These are phyloP conservation scores for Conringia planisiliqua DNA, from an alignment of 345 rosid genomes.

Conservation along the genomic window DNA sequence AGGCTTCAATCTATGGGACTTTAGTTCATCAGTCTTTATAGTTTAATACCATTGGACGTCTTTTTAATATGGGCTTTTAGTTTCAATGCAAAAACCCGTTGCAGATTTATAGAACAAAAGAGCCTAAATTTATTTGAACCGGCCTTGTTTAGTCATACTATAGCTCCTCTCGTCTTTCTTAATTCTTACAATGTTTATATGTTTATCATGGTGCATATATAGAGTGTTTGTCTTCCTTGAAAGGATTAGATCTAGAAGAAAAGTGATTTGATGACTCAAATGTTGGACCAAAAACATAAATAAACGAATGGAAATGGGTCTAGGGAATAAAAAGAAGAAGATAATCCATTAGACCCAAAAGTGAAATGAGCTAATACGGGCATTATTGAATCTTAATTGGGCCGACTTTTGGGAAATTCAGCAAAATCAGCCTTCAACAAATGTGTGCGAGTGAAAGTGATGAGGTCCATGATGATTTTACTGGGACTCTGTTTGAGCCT, in stretches of 20 bases:
- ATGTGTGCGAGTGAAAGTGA: not conserved
- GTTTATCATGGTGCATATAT: not conserved
- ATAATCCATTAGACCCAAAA: not conserved
- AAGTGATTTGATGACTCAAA: not conserved
- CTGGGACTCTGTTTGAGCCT: not conserved
- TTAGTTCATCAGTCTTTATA: not conserved
- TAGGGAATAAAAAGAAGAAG: not conserved
- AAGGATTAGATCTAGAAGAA: not conserved
- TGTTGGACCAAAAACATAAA: not conserved
- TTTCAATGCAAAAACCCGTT: not conserved
- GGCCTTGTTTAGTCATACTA: not conserved
- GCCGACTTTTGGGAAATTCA: not conserved
- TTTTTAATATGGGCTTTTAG: not conserved
- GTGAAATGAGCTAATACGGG: not conserved
- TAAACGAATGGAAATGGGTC: not conserved
- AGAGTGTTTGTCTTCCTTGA: not conserved
- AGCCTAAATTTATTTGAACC: not conserved
- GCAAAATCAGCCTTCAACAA: not conserved
- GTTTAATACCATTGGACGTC: not conserved
- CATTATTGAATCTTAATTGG: not conserved
- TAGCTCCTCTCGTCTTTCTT: no score
- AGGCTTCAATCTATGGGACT: not conserved
- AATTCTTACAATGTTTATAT: no score
- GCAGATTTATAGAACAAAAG: not conserved
- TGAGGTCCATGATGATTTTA: not conserved